phyloP scores from a whole-genome alignment of 1,284 basidiomycete genomes.

The Ceratobasidium papillatum region DNA sequence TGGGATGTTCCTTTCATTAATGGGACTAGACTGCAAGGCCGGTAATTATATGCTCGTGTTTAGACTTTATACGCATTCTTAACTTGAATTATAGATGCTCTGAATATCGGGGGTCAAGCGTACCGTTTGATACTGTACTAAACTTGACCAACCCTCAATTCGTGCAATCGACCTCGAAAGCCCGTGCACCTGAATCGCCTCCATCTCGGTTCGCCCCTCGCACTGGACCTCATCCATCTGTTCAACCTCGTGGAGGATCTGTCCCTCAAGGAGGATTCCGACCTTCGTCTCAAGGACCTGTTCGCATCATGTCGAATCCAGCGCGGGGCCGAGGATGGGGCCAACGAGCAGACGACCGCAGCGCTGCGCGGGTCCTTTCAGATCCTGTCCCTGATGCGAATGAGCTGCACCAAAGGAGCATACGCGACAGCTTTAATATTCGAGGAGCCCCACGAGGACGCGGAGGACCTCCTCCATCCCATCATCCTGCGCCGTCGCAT shows the following conservation, averaged over 20 bases:
- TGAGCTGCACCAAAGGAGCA: conserved; percentile 12
- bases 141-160: conserved; percentile 88
- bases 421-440: conserved; percentile 14
- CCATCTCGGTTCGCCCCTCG: conserved; percentile 67
- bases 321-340: conserved; percentile 28
- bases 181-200: conserved; percentile 54
- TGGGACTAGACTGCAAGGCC: conserved; percentile 85
- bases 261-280: conserved; percentile 68
- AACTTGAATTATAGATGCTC: conserved; percentile 54
- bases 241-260: conserved; percentile 64
- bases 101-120: conserved; percentile 85
- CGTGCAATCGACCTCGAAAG: conserved; percentile 64
- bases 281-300: conserved; percentile 56
- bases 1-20: conserved; percentile 98
- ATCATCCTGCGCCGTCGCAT: conserved; percentile 13
- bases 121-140: conserved; percentile 84
- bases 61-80: background rate
- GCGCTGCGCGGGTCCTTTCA: conserved; percentile 16
- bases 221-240: conserved; percentile 69
- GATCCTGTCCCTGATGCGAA: conserved; percentile 8
- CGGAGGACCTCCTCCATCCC: background rate
- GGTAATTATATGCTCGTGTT: conserved; percentile 59
- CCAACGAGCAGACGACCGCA: background rate
- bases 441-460: conserved; percentile 1
- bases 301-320: conserved; percentile 71